These are phyloP conservation scores for Pythium volutum DNA, from an alignment of 352 stramenopile genomes.

Conservation along the genomic window DNA sequence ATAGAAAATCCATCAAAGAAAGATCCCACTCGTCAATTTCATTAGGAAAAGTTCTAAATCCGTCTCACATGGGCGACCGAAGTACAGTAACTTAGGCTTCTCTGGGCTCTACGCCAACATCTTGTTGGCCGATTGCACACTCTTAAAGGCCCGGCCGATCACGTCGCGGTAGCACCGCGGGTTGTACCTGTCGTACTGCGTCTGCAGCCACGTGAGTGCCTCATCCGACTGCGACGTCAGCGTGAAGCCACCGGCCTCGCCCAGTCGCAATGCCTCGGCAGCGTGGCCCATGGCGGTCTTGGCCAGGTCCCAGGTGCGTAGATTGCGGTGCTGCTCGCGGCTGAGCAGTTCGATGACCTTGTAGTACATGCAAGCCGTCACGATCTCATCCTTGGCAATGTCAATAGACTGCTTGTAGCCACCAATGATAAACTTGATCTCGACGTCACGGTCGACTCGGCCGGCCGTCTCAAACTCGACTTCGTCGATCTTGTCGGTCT, in stretches of 20 bases:
- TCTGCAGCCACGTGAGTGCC: conserved; percentile 40
- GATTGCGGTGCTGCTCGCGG: conserved; percentile 39
- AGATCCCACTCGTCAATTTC: neutral
- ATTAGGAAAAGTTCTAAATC: too few relatives aligned
- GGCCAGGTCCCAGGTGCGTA: conserved; percentile 44
- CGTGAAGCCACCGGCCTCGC: conserved; percentile 38
- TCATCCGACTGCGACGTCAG: conserved; percentile 45
- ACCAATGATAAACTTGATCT: conserved; percentile 59
- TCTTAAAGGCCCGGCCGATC: conserved; percentile 41
- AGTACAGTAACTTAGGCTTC: conserved; percentile 11
- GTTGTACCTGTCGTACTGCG: conserved; percentile 44
- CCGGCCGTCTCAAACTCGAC: conserved; percentile 50
- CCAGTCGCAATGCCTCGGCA: conserved; percentile 39
- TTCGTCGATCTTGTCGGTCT: conserved; percentile 25
- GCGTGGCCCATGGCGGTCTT: conserved; percentile 41
- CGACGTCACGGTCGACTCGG: conserved; percentile 47
- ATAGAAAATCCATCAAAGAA: neutral
- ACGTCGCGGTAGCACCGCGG: conserved; percentile 54
- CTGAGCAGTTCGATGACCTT: conserved; percentile 52
- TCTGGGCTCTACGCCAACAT: conserved; percentile 23
- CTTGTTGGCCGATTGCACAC: conserved; percentile 35
- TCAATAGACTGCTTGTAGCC: conserved; percentile 43
- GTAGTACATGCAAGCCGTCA: conserved; percentile 36
- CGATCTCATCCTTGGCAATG: conserved; percentile 39
- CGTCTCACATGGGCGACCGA: too few relatives aligned